Evolutionary conservation across 164 flowering plant species (phyloP).

Genomic region (Umbilicus rupestris): DNA sequence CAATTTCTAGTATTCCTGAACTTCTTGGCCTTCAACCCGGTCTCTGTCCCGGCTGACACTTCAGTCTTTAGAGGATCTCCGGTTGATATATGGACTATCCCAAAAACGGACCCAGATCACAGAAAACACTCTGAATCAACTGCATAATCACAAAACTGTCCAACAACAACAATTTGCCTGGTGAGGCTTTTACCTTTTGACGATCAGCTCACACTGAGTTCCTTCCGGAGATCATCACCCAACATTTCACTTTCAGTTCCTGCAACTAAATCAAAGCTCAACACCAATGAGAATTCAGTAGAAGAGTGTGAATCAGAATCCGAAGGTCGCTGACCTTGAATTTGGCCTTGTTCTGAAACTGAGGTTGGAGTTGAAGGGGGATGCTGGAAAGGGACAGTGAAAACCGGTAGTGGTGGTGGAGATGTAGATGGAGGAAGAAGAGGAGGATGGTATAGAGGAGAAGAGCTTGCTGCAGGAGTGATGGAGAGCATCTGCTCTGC

Average conservation of each 20-base stretch:
- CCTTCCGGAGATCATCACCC: conserved; percentile 87
- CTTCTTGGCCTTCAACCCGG: conserved; percentile 79
- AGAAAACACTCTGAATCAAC: not conserved
- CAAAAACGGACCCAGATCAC: conserved; percentile 47
- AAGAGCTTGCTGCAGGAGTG: conserved; percentile 2
- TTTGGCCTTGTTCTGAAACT: not conserved
- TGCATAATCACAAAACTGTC: not conserved
- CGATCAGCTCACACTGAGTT: conserved; percentile 78
- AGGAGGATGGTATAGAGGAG: conserved; percentile 17
- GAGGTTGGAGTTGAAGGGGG: conserved; percentile 3
- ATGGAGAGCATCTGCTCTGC: conserved; percentile 2
- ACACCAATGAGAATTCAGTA: too few species aligned
- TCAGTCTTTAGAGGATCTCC: conserved; percentile 91
- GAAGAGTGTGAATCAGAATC: not conserved
- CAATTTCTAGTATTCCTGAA: conserved; percentile 69
- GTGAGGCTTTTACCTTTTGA: conserved; percentile 34
- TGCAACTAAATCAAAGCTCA: conserved; percentile 11
- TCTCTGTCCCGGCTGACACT: conserved; percentile 75
- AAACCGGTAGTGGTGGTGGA: conserved; percentile 12
- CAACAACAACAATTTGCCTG: not conserved
- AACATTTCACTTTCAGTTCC: conserved; percentile 33
- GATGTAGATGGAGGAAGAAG: conserved; percentile 11
- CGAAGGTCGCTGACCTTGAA: conserved; percentile 5
- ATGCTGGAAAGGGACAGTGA: conserved; percentile 13
- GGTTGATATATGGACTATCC: conserved; percentile 89